Evolutionary conservation across 495 filamentous ascomycete genomes (phyloP).

Genomic region (Hypoxylon lenormandii): DNA sequence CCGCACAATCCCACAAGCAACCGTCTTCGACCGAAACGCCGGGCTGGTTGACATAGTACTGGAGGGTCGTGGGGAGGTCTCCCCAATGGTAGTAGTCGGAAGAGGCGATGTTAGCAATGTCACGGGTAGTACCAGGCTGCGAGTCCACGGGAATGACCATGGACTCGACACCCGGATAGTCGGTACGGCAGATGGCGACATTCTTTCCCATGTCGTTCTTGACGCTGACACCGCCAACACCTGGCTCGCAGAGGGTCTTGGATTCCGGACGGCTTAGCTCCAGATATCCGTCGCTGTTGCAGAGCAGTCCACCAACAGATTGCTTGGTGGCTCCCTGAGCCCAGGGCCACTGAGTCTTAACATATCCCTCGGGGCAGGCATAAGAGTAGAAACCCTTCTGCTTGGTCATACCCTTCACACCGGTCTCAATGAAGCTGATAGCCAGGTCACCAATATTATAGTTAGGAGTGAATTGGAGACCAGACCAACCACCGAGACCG

Average conservation of each 20-base stretch:
- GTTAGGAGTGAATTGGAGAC: constrained; percentile 72
- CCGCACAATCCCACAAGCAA: constrained; percentile 78
- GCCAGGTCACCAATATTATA: constrained; percentile 51
- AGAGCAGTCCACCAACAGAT: constrained; percentile 88
- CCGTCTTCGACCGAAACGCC: constrained; percentile 74
- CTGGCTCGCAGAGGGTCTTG: constrained; percentile 79
- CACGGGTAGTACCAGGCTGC: constrained; percentile 64
- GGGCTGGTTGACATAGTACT: constrained; percentile 94
- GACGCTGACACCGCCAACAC: constrained; percentile 75
- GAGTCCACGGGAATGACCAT: constrained; percentile 82
- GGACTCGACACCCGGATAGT: constrained; percentile 90
- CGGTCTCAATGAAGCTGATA: constrained; percentile 70
- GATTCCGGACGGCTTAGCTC: constrained; percentile 76
- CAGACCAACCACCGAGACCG: constrained; percentile 78
- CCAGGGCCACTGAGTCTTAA: constrained; percentile 91
- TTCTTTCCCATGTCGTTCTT: constrained; percentile 74
- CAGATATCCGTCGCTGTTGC: constrained; percentile 79
- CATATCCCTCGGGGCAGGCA: constrained; percentile 88
- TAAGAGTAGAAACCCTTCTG: constrained; percentile 85
- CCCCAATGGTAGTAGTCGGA: constrained; percentile 80
- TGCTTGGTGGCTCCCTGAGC: constrained; percentile 83
- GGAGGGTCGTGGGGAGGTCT: constrained; percentile 80
- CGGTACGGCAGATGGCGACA: constrained; percentile 89
- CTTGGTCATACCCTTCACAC: constrained; percentile 71
- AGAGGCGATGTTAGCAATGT: constrained; percentile 79